These are phyloP conservation scores for Immersiporthe knoxdaviesiana DNA, from an alignment of 2,329 filamentous ascomycete species.

Conservation along the genomic window DNA sequence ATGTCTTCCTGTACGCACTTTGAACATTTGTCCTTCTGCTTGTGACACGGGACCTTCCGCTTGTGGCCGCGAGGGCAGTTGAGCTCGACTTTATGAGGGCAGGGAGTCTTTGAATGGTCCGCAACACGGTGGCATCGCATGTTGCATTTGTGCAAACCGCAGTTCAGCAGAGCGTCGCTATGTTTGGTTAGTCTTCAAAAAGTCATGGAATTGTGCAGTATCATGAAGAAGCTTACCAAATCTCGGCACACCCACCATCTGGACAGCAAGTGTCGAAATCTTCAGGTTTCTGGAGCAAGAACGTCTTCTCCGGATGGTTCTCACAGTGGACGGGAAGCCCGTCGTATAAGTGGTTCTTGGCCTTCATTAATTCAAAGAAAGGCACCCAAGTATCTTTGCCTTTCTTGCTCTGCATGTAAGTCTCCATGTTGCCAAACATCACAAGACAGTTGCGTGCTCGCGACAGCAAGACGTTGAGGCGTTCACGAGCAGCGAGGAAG, in stretches of 20 bases:
- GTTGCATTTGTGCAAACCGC: slow-evolving; percentile 62
- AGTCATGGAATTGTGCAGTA: not conserved
- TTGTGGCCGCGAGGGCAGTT: slow-evolving; percentile 58
- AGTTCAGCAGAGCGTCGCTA: slow-evolving; percentile 56
- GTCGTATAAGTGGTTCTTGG: slow-evolving; percentile 56
- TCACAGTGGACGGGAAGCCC: slow-evolving; percentile 65
- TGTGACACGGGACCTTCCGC: slow-evolving; percentile 50
- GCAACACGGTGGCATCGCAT: slow-evolving; percentile 63
- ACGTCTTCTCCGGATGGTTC: slow-evolving; percentile 55
- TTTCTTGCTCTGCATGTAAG: slow-evolving; percentile 64
- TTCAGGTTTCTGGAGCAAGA: slow-evolving; percentile 49
- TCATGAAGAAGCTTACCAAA: slow-evolving; percentile 54
- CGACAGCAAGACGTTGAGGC: slow-evolving; percentile 72
- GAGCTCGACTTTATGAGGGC: slow-evolving; percentile 42
- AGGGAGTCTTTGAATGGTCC: slow-evolving; percentile 57
- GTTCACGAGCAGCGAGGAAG: slow-evolving; percentile 67
- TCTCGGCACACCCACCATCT: slow-evolving; percentile 69
- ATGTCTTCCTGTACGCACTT: slow-evolving; percentile 57
- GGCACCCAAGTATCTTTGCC: slow-evolving; percentile 60
- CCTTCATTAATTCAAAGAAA: slow-evolving; percentile 60
- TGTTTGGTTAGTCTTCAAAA: not conserved
- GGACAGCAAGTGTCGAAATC: slow-evolving; percentile 68
- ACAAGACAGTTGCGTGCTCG: slow-evolving; percentile 67
- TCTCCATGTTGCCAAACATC: slow-evolving; percentile 71
- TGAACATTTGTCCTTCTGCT: slow-evolving; percentile 45